Evolutionary conservation across 1,139 yeast species (phyloP).

Genomic region (Scheffersomyces titani): DNA sequence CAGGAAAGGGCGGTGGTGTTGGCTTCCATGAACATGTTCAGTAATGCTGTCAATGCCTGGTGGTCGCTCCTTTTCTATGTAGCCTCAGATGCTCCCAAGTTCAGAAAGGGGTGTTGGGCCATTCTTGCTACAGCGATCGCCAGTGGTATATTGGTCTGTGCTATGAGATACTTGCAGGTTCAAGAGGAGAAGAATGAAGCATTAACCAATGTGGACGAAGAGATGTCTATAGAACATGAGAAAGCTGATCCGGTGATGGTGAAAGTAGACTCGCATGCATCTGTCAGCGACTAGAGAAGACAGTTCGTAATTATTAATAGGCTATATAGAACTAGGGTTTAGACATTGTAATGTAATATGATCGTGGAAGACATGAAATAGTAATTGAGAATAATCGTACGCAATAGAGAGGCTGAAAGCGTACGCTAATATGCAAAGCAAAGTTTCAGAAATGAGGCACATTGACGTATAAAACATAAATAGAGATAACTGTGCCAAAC

Average conservation of each 20-base stretch:
- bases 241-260: not conserved
- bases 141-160: constrained; percentile 20
- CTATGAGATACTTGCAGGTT: constrained; percentile 34
- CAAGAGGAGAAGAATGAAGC: constrained; percentile 25
- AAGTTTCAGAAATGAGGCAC: not conserved
- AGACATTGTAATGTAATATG: not conserved
- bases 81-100: constrained; percentile 52
- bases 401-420: not conserved
- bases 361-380: too few relatives aligned
- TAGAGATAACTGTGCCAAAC: not conserved
- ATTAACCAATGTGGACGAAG: constrained; percentile 1
- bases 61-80: constrained; percentile 56
- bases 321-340: not conserved
- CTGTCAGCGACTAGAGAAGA: not conserved
- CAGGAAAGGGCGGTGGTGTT: constrained; percentile 60
- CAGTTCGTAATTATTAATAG: not conserved
- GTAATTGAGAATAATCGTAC: too few relatives aligned
- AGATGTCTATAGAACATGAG: not conserved
- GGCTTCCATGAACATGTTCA: constrained; percentile 66
- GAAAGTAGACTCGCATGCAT: not conserved
- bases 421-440: not conserved
- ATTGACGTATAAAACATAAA: not conserved
- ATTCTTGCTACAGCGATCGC: constrained; percentile 51
- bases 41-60: constrained; percentile 65
- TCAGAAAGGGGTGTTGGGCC: constrained; percentile 55